Conservation (phyloP, 2,329 filamentous ascomycete genomes). For the Tolypocladium pustulatum region DNA sequence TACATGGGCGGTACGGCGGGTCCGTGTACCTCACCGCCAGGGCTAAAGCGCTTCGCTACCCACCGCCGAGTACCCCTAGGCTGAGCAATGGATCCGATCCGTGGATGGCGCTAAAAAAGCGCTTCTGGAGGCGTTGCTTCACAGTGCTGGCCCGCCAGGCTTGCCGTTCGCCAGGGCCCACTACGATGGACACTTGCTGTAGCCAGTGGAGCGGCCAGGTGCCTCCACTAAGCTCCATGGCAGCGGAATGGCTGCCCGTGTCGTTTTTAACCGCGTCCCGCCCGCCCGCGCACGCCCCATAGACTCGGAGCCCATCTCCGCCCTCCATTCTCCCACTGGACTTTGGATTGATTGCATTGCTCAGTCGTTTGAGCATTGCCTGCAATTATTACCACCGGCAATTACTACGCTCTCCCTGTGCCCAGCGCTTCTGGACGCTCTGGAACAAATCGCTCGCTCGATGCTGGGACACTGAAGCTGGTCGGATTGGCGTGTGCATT, state of each 20-base stretch:
- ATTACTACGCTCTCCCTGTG: neutral
- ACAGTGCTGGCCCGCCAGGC: too few species aligned
- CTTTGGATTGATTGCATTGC: neutral
- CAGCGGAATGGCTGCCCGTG: slow-evolving; percentile 8
- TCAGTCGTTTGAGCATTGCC: neutral
- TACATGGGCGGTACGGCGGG: neutral
- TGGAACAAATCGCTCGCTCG: neutral
- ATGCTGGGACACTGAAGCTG: neutral
- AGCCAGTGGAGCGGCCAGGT: neutral
- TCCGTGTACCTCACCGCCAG: neutral
- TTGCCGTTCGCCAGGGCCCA: neutral
- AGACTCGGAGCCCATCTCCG: neutral
- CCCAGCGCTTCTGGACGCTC: neutral
- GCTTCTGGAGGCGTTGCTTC: neutral
- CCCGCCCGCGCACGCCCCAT: neutral
- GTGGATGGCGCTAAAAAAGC: neutral
- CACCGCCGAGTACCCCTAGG: neutral
- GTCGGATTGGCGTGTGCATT: neutral
- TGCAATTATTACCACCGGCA: neutral
- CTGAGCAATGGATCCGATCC: neutral
- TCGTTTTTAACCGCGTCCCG: slow-evolving; percentile 9
- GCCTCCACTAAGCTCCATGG: neutral
- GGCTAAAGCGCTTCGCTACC: neutral
- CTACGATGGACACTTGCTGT: neutral
- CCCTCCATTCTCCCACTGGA: neutral